Base-by-base conservation (phyloP, 2,329 filamentous ascomycete genomes). In the Sporothrix brasiliensis region DNA sequence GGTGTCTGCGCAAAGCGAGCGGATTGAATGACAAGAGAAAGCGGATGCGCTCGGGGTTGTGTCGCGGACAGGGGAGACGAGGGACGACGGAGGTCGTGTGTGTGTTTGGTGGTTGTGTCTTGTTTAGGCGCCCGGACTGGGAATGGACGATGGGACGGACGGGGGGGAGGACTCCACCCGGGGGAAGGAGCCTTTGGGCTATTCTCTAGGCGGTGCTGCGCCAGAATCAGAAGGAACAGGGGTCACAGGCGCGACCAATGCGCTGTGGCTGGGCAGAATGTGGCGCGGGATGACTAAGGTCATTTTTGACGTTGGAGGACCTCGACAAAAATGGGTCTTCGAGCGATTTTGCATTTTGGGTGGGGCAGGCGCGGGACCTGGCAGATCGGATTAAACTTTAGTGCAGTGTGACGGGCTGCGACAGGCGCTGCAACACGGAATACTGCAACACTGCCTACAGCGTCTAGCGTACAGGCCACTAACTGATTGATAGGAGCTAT, bases 51-150 rank as follows among this genome's bases (percentile, higher is more conserved):
- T 50, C 60, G 68, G n/a, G 60, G 14, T 3, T 4, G 44, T 67
- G 56, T 68, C 47, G 65, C 65, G 69, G 63, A 27, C 16, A 39
- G 41, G n/a, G 11, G 47, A 24, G 34, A 49, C 53, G 19, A 30
- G 16, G 41, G 44, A 41, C 11, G 39, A 49, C 19, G 21, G 67
- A 41, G 9, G 65, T 24, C 39, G 56, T 47, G 60, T 34, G 49
- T 41, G 50, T 67, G 50, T 44, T 53, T 67, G 65, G 65, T 41
- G 30, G 65, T 67, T 44, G 50, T 67, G 50, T 54, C 47, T 67
- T 54, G 50, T 68, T 68, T 68, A 54, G 66, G 66, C 66, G 66
- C 65, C 44, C 47, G 63, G 63, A 66, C 63, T 53, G 63, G 44
- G 63, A 39, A 66, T 52, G 41, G 58, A 44, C 56, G 54, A 58